Percentiles rank a stretch among this genome's conserved stretches.
phyloP scores from a whole-genome alignment of 768 basidiomycete species.

The Tephrocybe sp. region DNA sequence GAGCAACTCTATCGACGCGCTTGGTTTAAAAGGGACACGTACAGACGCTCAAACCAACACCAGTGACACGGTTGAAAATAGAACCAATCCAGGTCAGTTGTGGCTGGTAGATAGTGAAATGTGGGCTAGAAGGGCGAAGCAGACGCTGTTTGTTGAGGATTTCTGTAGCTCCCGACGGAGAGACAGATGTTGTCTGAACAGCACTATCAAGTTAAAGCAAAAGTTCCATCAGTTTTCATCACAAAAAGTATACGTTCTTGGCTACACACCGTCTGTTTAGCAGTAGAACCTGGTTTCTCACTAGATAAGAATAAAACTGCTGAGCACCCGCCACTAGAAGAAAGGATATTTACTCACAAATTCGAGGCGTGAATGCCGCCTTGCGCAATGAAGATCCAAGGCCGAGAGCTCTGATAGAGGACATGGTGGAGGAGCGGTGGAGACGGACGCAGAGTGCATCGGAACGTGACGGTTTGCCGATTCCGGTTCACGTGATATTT shows the following conservation, averaged over 20 bases:
- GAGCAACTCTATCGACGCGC: not conserved
- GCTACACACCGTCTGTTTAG: constrained; percentile 44
- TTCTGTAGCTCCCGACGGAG: constrained; percentile 52
- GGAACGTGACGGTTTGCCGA: constrained; percentile 10
- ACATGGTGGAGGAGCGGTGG: constrained; percentile 26
- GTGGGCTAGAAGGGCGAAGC: constrained; percentile 87
- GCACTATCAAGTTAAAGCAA: constrained; percentile 31
- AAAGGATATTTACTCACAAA: constrained; percentile 27
- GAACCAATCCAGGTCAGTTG: constrained; percentile 91
- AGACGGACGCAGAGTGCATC: constrained; percentile 1
- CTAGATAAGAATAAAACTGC: constrained; percentile 25
- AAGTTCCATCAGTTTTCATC: not conserved
- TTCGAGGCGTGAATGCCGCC: constrained; percentile 40
- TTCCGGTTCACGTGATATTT: constrained; percentile 13
- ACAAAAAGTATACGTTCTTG: not conserved
- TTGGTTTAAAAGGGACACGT: constrained; percentile 29
- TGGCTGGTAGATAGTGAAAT: constrained; percentile 95
- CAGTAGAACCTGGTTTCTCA: constrained; percentile 40
- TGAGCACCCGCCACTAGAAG: not conserved
- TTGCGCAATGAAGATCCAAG: constrained; percentile 57
- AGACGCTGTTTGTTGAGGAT: constrained; percentile 90
- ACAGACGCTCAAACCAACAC: constrained; percentile 78
- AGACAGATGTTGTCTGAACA: constrained; percentile 66
- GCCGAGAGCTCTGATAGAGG: constrained; percentile 55
- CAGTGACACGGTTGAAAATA: constrained; percentile 86